These are phyloP conservation scores for Capronia coronata DNA, from an alignment of 2,329 filamentous ascomycete species.

Conservation along the genomic window DNA sequence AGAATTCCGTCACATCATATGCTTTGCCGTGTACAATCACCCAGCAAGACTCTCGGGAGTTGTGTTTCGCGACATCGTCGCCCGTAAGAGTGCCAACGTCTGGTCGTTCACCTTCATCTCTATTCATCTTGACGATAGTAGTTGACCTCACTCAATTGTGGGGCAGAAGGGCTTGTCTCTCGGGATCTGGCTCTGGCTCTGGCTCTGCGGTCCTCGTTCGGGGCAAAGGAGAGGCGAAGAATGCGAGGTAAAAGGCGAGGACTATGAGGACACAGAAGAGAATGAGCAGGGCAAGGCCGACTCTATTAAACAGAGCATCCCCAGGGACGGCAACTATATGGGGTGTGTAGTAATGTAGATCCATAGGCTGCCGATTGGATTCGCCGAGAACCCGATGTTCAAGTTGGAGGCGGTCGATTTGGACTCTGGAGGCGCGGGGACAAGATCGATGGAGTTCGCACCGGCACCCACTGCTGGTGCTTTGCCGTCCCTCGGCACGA, in stretches of 20 bases:
- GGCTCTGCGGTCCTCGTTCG: background rate
- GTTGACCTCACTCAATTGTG: background rate
- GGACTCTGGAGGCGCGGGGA: conserved; percentile 18
- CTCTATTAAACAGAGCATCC: conserved; percentile 10
- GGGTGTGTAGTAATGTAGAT: conserved; percentile 17
- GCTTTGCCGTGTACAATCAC: conserved; percentile 82
- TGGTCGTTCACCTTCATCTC: conserved; percentile 21
- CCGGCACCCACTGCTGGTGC: conserved; percentile 1
- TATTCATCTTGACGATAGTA: conserved; percentile 23
- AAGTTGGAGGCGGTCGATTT: background rate
- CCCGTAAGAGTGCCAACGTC: conserved; percentile 42
- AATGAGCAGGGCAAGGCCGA: conserved; percentile 21
- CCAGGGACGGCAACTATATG: conserved; percentile 6
- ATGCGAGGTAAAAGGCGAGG: conserved; percentile 21
- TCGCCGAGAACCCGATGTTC: background rate
- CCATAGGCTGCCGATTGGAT: conserved; percentile 20
- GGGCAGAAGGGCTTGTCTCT: conserved; percentile 16
- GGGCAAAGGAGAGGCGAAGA: conserved; percentile 13
- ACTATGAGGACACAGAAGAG: conserved; percentile 22
- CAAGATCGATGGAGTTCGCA: conserved; percentile 24
- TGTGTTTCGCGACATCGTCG: conserved; percentile 64
- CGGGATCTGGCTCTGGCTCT: conserved; percentile 11
- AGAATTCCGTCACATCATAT: conserved; percentile 83
- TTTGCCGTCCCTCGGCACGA: background rate
- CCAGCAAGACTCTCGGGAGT: conserved; percentile 78